These are phyloP conservation scores for Phytophthora chlamydospora DNA, from an alignment of 352 stramenopile species.

Conservation along the genomic window DNA sequence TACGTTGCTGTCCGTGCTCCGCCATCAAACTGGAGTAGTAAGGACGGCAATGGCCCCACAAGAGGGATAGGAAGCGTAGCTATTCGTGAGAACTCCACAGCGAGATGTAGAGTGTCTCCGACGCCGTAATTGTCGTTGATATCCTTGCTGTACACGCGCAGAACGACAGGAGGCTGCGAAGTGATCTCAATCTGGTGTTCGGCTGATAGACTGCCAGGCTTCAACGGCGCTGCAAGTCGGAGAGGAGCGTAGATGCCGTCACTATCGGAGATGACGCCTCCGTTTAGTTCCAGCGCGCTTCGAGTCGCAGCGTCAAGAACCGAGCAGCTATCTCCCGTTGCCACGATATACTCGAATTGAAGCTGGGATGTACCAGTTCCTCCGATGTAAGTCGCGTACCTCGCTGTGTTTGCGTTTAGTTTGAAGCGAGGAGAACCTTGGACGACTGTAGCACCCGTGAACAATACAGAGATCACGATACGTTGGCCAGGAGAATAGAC, in stretches of 20 bases:
- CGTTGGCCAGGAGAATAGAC: slow-evolving; percentile 68
- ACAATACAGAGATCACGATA: slow-evolving; percentile 57
- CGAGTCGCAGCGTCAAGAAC: slow-evolving; percentile 58
- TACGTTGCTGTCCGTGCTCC: slow-evolving; percentile 40
- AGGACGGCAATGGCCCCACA: slow-evolving; percentile 23
- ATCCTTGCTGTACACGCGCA: slow-evolving; percentile 47
- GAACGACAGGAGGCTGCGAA: slow-evolving; percentile 42
- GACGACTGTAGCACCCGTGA: slow-evolving; percentile 53
- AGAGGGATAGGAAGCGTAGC: slow-evolving; percentile 27
- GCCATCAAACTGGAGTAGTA: slow-evolving; percentile 48
- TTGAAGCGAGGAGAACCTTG: slow-evolving; percentile 54
- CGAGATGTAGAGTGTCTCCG: slow-evolving; percentile 54
- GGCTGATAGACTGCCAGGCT: slow-evolving; percentile 54
- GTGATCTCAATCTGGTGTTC: slow-evolving; percentile 52
- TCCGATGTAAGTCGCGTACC: slow-evolving; percentile 55
- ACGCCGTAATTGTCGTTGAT: slow-evolving; percentile 45
- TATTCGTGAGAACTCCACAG: slow-evolving; percentile 53
- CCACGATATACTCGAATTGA: slow-evolving; percentile 66
- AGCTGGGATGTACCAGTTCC: slow-evolving; percentile 53
- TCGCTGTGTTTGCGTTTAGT: slow-evolving; percentile 51
- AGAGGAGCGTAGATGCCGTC: slow-evolving; percentile 55
- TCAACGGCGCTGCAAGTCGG: slow-evolving; percentile 32
- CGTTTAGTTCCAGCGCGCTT: slow-evolving; percentile 55
- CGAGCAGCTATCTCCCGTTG: slow-evolving; percentile 43
- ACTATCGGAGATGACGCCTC: slow-evolving; percentile 54